A percentile compares a stretch with the other conserved stretches of the same genome.
Evolutionary conservation across 257 asterid genomes (phyloP).

Genomic region (Rubia yunnanensis): DNA sequence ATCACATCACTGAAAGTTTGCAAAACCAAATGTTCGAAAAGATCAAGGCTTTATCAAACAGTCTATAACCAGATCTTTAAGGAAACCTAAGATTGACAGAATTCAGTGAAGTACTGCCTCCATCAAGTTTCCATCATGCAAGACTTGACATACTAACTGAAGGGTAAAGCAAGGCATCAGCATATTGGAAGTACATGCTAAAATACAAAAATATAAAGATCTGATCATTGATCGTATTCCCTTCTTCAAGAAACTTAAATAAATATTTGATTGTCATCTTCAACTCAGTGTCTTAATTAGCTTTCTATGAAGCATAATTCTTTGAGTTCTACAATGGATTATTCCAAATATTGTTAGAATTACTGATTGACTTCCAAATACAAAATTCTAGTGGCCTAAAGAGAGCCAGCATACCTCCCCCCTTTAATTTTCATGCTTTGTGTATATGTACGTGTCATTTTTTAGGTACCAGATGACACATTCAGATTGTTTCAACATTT

Average conservation of each 20-base stretch:
- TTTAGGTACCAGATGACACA: neutral
- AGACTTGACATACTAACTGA: neutral
- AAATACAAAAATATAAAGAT: neutral
- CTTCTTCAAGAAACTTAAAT: neutral
- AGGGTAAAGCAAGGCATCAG: neutral
- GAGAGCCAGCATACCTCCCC: neutral
- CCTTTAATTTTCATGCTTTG: neutral
- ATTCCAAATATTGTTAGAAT: neutral
- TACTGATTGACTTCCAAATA: neutral
- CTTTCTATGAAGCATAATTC: neutral
- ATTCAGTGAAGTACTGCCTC: neutral
- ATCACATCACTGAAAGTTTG: slow-evolving; percentile 1
- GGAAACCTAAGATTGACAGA: slow-evolving; percentile 4
- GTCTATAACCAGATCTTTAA: neutral
- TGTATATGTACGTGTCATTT: neutral
- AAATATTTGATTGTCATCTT: neutral
- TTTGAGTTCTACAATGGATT: neutral
- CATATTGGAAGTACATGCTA: neutral
- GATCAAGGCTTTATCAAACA: slow-evolving; percentile 6
- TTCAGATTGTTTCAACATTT: neutral
- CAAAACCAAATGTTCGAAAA: neutral
- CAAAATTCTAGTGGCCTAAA: neutral
- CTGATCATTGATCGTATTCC: neutral
- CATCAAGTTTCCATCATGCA: slow-evolving; percentile 1
- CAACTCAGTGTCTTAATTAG: neutral